A percentile compares a stretch with the other conserved stretches of the same genome.
phyloP scores from a whole-genome alignment of 441 rosid species.

The Adansonia gregorii region DNA sequence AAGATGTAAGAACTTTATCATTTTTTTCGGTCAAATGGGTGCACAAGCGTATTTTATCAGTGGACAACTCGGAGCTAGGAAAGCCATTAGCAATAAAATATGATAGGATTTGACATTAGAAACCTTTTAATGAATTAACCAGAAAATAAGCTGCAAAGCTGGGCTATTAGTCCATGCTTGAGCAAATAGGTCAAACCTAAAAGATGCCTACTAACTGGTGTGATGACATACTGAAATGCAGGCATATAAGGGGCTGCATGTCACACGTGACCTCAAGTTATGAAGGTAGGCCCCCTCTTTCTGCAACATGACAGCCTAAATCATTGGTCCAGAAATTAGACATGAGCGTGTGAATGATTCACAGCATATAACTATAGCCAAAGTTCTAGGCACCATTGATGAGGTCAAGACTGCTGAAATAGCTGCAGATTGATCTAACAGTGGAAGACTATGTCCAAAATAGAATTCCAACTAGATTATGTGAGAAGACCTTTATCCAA shows the following conservation, averaged over 20 bases:
- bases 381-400: slow-evolving; percentile 2
- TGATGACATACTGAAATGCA: neutral
- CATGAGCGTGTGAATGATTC: neutral
- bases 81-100: neutral
- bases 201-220: neutral
- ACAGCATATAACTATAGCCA: neutral
- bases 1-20: neutral
- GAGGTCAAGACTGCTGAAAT: neutral
- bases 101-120: neutral
- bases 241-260: neutral
- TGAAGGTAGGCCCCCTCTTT: neutral
- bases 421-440: neutral
- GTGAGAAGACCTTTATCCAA: neutral
- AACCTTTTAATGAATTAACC: neutral
- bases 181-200: neutral
- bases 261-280: neutral
- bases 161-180: neutral
- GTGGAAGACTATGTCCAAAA: neutral
- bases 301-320: neutral
- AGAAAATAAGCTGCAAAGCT: neutral
- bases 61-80: neutral
- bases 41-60: neutral
- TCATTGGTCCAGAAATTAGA: neutral
- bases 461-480: neutral
- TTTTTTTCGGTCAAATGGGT: neutral